Evolutionary conservation across 805 yeast species (phyloP), one percentile per base, ranked within the genome.

Genomic region (Zygoascus biomembranicola): DNA sequence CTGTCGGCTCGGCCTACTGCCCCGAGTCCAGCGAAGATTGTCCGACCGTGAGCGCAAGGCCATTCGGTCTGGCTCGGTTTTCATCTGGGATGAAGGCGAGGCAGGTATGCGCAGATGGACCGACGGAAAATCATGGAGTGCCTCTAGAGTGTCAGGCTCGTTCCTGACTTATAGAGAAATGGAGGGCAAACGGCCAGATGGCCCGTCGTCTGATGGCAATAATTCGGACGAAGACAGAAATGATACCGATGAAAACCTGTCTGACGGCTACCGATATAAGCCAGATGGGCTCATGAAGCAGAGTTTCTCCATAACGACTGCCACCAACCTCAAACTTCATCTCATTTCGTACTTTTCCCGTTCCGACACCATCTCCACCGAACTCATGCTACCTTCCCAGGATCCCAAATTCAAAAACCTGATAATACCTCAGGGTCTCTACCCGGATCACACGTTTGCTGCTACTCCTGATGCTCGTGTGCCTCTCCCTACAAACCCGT

Each of bases 51-150:
- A 85, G 63, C 69, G 87, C 23, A 65, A 71, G 28, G 67, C 69
- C 19, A 83, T 85, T 43, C 67, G 68, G 19, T 73, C 81, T 8
- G 88, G 88, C 3, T 74, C 82, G 2, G 77, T 85, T 1, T 85
- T 80, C 60, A 77, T 84, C 8, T 85, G 90, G 90, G 84, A 81
- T 63, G 90, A 85, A 63, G 71, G 75, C 13, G 83, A 80, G 59
- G 80, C 87, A 44, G 85, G 82, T 16, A 83, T 85, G 81, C 77
- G 81, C 57, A 69, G 90, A 31, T 85, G 92, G 90, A 85, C 90
- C 1, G 92, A 85, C 62, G 88, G 90, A 18, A 77, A 78, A 57
- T 74, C 77, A 35, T 85, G 92, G 90, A 74, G 81, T 55, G 87
- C 90, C 1, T 80, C 86, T 0, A 73, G 89, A 55, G 89, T 85